Percentiles rank a stretch among this genome's conserved stretches.
phyloP scores from a whole-genome alignment of 768 basidiomycete species.

The Lactarius hengduanensis region DNA sequence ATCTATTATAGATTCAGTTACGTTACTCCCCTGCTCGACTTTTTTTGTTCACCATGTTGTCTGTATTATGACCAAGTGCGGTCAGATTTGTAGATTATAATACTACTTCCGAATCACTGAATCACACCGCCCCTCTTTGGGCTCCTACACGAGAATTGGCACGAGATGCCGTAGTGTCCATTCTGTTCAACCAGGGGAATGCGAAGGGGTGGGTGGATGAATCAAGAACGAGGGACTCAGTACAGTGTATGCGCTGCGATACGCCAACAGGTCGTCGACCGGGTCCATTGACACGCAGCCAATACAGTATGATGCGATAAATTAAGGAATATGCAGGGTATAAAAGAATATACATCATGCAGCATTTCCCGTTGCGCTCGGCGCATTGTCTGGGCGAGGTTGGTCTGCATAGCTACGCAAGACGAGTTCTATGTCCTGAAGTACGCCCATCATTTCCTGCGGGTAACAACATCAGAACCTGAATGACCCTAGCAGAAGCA shows the following conservation, averaged over 20 bases:
- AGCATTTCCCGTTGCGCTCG: constrained; percentile 8
- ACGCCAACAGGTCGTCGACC: neutral
- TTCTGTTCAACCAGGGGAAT: neutral
- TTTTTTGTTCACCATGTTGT: constrained; percentile 8
- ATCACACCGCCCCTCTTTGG: neutral
- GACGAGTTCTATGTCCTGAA: constrained; percentile 25
- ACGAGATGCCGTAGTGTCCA: too few relatives aligned
- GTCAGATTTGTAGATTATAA: neutral
- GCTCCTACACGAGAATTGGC: neutral
- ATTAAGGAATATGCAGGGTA: constrained; percentile 2
- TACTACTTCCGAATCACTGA: neutral
- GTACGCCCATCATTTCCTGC: constrained; percentile 28
- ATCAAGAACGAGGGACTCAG: neutral
- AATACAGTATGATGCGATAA: neutral
- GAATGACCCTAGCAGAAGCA: neutral
- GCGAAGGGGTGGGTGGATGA: neutral
- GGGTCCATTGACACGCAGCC: neutral
- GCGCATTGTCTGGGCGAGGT: constrained; percentile 5
- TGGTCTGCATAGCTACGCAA: constrained; percentile 22
- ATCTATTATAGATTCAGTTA: neutral
- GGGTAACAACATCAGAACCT: constrained; percentile 4
- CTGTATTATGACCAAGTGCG: neutral
- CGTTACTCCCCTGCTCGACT: neutral
- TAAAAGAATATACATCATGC: constrained; percentile 11
- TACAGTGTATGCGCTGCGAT: neutral